Conservation (phyloP, 805 yeast species). For the Wickerhamomyces chaumierensis region DNA sequence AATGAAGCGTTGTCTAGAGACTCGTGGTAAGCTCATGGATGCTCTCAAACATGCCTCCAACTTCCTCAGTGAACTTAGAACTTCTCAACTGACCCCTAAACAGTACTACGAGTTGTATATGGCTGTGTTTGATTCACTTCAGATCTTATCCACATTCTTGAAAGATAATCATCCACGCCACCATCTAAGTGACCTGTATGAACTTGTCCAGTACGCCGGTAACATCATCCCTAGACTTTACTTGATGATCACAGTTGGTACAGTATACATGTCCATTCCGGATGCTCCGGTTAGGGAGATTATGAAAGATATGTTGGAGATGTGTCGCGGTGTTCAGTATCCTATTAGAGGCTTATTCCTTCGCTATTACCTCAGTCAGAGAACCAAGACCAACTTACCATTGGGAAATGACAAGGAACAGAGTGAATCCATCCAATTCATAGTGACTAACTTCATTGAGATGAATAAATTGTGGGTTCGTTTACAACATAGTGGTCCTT, state of each 20-base stretch:
- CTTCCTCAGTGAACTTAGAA: conserved; percentile 71
- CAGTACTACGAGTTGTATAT: conserved; percentile 90
- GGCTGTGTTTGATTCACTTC: conserved; percentile 72
- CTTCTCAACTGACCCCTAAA: conserved; percentile 68
- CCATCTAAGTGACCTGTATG: conserved; percentile 83
- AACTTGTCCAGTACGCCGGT: conserved; percentile 90
- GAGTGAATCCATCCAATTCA: conserved; percentile 64
- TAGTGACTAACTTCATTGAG: conserved; percentile 81
- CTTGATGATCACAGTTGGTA: conserved; percentile 91
- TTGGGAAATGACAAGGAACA: conserved; percentile 16
- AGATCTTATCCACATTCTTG: conserved; percentile 51
- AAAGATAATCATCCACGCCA: conserved; percentile 56
- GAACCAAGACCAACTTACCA: conserved; percentile 44
- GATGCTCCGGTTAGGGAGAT: conserved; percentile 79
- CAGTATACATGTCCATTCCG: conserved; percentile 68
- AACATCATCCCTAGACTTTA: conserved; percentile 87
- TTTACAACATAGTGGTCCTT: conserved; percentile 89
- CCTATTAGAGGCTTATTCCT: conserved; percentile 88
- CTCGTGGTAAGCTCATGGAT: conserved; percentile 64
- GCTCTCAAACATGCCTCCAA: conserved; percentile 82
- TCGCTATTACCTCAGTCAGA: conserved; percentile 79
- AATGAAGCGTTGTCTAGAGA: conserved; percentile 69
- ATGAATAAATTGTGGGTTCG: conserved; percentile 98
- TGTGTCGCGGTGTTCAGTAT: conserved; percentile 95
- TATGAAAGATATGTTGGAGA: conserved; percentile 92